Percentiles rank a stretch among this genome's conserved stretches.
These are phyloP conservation scores for Aotearoamyces nothofagi DNA, from an alignment of 2,329 filamentous ascomycete genomes.

Conservation along the genomic window DNA sequence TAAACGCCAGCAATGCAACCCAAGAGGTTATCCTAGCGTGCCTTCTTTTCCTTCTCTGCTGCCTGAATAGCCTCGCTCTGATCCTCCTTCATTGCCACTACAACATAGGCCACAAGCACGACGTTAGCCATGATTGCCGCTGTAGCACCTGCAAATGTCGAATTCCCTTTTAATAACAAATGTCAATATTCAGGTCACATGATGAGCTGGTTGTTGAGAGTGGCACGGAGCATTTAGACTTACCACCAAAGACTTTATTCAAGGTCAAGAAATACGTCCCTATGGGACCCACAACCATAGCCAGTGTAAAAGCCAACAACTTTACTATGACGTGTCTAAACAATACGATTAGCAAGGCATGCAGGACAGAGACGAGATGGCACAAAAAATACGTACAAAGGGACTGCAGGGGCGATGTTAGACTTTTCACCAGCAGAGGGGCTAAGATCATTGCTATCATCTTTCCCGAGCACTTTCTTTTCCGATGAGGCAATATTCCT, in stretches of 20 bases:
- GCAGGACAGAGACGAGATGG: not conserved
- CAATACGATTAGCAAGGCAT: not conserved
- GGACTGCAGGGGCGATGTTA: conserved; percentile 69
- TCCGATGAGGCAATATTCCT: conserved; percentile 49
- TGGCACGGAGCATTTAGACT: conserved; percentile 8
- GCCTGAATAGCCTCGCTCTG: conserved; percentile 25
- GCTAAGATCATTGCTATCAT: conserved; percentile 29
- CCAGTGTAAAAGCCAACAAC: conserved; percentile 75
- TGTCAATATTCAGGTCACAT: too few species aligned
- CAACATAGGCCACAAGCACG: conserved; percentile 76
- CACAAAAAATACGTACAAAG: conserved; percentile 59
- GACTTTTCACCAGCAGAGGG: conserved; percentile 38
- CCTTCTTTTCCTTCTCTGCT: conserved; percentile 29
- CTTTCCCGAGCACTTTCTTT: conserved; percentile 49
- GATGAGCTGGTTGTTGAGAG: not conserved
- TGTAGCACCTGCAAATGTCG: conserved; percentile 70
- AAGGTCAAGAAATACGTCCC: conserved; percentile 77
- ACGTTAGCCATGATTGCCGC: conserved; percentile 87
- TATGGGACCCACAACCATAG: conserved; percentile 81
- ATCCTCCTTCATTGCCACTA: conserved; percentile 87
- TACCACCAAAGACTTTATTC: conserved; percentile 64
- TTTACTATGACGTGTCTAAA: conserved; percentile 72
- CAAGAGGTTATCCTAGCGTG: too few species aligned
- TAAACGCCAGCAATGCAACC: too few species aligned
- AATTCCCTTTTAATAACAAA: conserved; percentile 56